Percentiles rank a stretch among this genome's conserved stretches.
Evolutionary conservation across 2,329 filamentous ascomycete species (phyloP).

Genomic region (Neospermospora avenae): DNA sequence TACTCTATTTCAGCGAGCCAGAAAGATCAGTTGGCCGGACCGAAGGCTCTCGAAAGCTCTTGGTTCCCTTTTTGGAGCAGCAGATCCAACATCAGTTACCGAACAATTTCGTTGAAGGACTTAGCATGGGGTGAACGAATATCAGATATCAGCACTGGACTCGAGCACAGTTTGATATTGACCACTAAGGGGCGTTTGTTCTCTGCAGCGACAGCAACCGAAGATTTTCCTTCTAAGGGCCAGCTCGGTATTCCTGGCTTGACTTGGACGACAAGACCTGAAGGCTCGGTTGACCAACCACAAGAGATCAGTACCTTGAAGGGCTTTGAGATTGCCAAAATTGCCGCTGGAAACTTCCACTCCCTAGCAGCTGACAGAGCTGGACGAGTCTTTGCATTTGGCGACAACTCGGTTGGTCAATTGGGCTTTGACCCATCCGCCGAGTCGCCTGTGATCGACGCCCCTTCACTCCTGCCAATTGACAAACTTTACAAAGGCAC

Average conservation of each 20-base stretch:
- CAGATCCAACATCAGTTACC: constrained; percentile 63
- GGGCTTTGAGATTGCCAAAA: constrained; percentile 66
- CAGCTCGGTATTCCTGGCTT: constrained; percentile 86
- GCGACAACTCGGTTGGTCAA: constrained; percentile 89
- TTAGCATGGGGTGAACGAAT: constrained; percentile 70
- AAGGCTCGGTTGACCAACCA: constrained; percentile 74
- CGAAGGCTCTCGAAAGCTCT: constrained; percentile 57
- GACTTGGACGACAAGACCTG: constrained; percentile 72
- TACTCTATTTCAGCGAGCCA: constrained; percentile 81
- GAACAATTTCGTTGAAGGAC: constrained; percentile 62
- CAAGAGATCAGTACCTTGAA: constrained; percentile 73
- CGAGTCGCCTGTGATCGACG: constrained; percentile 60
- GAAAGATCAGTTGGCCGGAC: constrained; percentile 63
- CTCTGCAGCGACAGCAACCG: constrained; percentile 76
- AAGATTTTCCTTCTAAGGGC: constrained; percentile 75
- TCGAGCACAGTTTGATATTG: constrained; percentile 82
- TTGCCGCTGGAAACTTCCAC: constrained; percentile 85
- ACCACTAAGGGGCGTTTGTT: constrained; percentile 85
- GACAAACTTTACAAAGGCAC: constrained; percentile 69
- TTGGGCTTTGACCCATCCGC: constrained; percentile 73
- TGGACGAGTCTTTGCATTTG: constrained; percentile 80
- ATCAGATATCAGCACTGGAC: constrained; percentile 69
- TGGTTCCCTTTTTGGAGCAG: constrained; percentile 75
- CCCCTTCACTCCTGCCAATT: constrained; percentile 67
- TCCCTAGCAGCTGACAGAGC: constrained; percentile 73